Percentiles rank a stretch among this genome's conserved stretches.
Conservation (phyloP, 805 yeast genomes). For the Metschnikowia henanensis region DNA sequence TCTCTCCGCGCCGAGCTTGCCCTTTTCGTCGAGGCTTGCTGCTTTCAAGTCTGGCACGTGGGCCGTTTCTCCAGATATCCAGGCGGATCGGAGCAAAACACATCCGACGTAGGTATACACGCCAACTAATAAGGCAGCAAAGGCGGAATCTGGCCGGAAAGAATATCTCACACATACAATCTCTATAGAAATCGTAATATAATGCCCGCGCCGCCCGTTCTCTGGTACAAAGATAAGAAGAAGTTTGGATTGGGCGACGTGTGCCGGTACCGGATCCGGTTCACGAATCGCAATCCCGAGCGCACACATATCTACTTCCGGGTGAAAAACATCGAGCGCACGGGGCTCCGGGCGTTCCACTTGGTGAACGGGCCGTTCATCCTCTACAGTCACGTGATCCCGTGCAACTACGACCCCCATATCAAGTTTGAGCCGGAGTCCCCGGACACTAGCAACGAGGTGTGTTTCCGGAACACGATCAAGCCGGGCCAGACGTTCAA, state of each 20-base stretch:
- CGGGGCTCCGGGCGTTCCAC: slow-evolving; percentile 41
- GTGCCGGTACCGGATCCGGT: slow-evolving; percentile 32
- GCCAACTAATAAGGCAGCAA: too few species aligned
- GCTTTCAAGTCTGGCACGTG: too few species aligned
- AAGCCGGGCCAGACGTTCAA: slow-evolving; percentile 73
- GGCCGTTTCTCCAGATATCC: too few species aligned
- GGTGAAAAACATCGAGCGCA: slow-evolving; percentile 38
- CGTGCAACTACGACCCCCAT: slow-evolving; percentile 31
- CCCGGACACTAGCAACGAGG: slow-evolving; percentile 26
- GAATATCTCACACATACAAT: too few species aligned
- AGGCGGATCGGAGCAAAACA: too few species aligned
- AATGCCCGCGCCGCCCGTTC: slow-evolving; percentile 1
- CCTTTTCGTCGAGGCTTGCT: too few species aligned
- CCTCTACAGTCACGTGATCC: slow-evolving; percentile 45
- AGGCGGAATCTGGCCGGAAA: too few species aligned
- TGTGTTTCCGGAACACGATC: slow-evolving; percentile 41
- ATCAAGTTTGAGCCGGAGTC: slow-evolving; percentile 25
- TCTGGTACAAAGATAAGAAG: slow-evolving; percentile 40
- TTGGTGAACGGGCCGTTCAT: slow-evolving; percentile 44
- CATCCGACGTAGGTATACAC: too few species aligned
- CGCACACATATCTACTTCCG: slow-evolving; percentile 29
- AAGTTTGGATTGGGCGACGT: slow-evolving; percentile 40
- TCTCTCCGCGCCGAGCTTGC: too few species aligned
- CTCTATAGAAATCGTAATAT: too few species aligned
- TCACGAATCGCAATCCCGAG: slow-evolving; percentile 17